Base-by-base conservation (phyloP, 108 stramenopile species). In the Asterionellopsis glacialis region DNA sequence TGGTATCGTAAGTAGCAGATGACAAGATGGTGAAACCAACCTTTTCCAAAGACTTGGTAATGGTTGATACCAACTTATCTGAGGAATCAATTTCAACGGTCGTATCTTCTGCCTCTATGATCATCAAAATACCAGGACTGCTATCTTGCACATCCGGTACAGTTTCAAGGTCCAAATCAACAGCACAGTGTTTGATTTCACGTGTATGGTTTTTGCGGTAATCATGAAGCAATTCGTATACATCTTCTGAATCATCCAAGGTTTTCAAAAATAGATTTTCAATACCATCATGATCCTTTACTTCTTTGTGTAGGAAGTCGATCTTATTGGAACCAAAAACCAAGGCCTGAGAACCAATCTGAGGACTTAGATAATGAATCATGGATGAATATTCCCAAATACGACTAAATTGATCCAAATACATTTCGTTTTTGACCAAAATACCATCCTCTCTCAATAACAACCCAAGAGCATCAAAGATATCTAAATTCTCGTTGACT, bases 381-480 rank as follows among this genome's bases (percentile, higher is more conserved):
- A 70, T 57, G 15, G 14, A 51, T 9, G 57, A 68, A 73, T 86
- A 77, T 59, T 84, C 80, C 60, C 86, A 90, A 2, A 85, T 54
- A 38, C 70, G 68, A 28, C 72, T 74, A 70, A 90, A 68, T 26
- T 81, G 66, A 14, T 82, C 81, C 57, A 85, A 74, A 60, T 86
- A 87, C 26, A 85, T 49, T 59, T 82, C 92, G 61, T 93, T 90
- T 74, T 90, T 90, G 45, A 93, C 85, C 57, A 93, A 72, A 45
- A 93, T 81, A 7, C 92, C 92, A 41, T 88, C 83, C 2, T 84
- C 87, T 57, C 85, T 86, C 59, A 93, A 61, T 13, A 93, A 63
- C 38, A 90, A 63, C 0, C 83, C 59, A 15, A 90, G 67, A 0
- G 89, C 85, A n/a, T 81, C 73, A 62, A 94, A 74, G 56, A 94